Base-by-base conservation (phyloP, 306 rosid genomes). In the Cajanus cajan region DNA sequence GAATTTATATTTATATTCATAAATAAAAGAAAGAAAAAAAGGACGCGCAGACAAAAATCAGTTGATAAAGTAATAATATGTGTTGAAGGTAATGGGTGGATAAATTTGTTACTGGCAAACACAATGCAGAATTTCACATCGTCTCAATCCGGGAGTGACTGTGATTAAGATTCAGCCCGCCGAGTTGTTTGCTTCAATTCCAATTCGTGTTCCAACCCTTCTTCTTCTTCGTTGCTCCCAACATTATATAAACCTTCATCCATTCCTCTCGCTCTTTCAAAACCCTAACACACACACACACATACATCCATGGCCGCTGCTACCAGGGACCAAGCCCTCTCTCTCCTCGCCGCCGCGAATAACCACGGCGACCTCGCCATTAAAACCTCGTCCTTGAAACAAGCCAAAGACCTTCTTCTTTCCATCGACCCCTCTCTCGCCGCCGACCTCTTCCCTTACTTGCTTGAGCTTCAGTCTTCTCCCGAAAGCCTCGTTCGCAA, bases 311-410 rank as follows among this genome's bases (percentile, higher is more conserved):
- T 92, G 98, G 95, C 95, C 65, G 87, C 88, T 76, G 71, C 84
- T 48, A 66, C 86, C 71, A 86, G 84, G 58, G 95, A 90, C 86
- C 93, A 85, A 80, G 89, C 85, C 8, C 98, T 95, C 80, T 88
- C 93, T 83, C 94, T 92, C 82, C 91, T 92, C 78, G 96, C 98
- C 84, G 86, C 96, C 5, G 97, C 94, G 76, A 92, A 95, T 84
- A 95, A 92, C 89, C 97, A 95, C 25, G 98, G 97, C 57, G 98
- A 95, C 90, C 76, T 95, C 87, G 74, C 87, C 80, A 94, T 95
- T 62, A 95, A 95, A 79, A 83, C 91, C 63, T 88, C 93, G 0
- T 95, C 98, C 64, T 34, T 95, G 8, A 88, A 78, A 66, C 97
- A 95, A 81, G 97, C 93, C 64, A 92, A 85, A 62, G 94, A 87